Base-by-base conservation (phyloP, 441 rosid species). In the Capsella rubella region DNA sequence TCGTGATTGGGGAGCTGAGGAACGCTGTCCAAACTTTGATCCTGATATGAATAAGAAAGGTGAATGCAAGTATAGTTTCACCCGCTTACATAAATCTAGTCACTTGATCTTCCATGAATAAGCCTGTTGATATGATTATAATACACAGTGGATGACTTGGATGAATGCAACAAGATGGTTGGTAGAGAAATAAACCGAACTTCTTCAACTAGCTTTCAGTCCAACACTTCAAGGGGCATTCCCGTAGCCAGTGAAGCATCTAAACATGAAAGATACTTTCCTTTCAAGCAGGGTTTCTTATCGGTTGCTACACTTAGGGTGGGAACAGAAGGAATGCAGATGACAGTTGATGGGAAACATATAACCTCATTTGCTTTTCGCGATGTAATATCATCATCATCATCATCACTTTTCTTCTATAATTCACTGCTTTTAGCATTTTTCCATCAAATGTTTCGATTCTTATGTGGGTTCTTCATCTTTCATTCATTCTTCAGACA, bases 1-100 rank as follows among this genome's bases (percentile, higher is more conserved):
- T 82, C 97, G 81, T 82, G 98, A 93, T 68, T 95, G 99, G 99
- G 98, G 97, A 12, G 85, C 80, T 27, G 99, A 95, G 87, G 97
- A 90, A 77, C 98, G 99, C 0, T 95, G 99, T 77, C 99, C 99
- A 11, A 80, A 91, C 58, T 86, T 91, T 65, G 71, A 82, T 74
- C 85, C 95, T 37, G 95, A 88, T 74, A 84, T 88, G 73, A 86
- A 71, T 71, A 83, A 81, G 78, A 95, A 89, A 91, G 98, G 65
- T 60, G 50, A 60, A 13, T 60, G 50, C 65, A 42, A 60, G 65
- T 60, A 42, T 1, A 42, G 1, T 8, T 21, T 59, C 62, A 57
- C 3, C 62, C 1, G 14, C 28, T 34, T 59, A 42, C 8, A 42
- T 60, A 60, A 40, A 40, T 14, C 0, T 60, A 13, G 21, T 42